phyloP scores from a whole-genome alignment of 345 rosid species.

The Syzygium oleosum region DNA sequence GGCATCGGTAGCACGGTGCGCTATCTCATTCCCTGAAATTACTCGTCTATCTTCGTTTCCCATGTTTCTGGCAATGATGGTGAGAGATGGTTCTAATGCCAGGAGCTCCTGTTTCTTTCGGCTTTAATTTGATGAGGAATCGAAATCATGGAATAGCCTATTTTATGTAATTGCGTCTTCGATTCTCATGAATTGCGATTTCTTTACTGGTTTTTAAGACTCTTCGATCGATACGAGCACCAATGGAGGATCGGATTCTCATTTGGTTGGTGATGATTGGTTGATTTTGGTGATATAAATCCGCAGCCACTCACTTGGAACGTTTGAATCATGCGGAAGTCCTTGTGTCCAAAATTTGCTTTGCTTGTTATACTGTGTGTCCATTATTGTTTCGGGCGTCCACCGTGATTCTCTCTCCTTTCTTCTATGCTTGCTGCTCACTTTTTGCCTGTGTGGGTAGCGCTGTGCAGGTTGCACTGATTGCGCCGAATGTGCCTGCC shows the following conservation, averaged over 20 bases:
- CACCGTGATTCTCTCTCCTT: background rate
- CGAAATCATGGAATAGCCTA: background rate
- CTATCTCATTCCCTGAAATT: background rate
- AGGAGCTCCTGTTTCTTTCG: background rate
- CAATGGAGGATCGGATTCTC: background rate
- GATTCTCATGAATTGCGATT: background rate
- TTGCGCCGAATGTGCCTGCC: constrained; percentile 88
- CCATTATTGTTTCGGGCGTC: background rate
- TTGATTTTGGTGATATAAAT: background rate
- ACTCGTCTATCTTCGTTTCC: background rate
- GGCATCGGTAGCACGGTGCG: constrained; percentile 71
- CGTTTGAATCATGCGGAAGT: background rate
- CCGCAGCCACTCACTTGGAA: background rate
- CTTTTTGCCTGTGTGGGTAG: background rate
- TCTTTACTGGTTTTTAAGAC: background rate
- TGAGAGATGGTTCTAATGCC: background rate
- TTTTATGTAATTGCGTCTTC: background rate
- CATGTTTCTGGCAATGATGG: background rate
- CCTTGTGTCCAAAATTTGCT: background rate
- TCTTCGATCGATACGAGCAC: background rate
- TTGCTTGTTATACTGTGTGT: background rate
- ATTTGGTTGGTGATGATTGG: background rate
- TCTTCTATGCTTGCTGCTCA: background rate
- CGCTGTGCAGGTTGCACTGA: constrained; percentile 56
- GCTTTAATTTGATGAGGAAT: background rate